Conservation (phyloP, 208 protist genomes). For the Crithidia bombi region DNA sequence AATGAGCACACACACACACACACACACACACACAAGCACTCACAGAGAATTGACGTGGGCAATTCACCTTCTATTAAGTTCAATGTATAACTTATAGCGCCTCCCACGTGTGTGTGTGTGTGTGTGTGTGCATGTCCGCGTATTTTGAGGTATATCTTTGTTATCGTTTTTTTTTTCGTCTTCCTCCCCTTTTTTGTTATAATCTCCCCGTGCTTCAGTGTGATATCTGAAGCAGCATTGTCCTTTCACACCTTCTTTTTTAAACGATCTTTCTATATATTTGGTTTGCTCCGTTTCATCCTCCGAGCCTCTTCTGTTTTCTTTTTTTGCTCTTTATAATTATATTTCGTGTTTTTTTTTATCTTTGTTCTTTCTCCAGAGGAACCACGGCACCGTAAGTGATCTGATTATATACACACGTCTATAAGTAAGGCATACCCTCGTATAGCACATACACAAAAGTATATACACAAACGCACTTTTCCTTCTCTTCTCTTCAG, state of each 20-base stretch:
- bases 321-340: too few species aligned
- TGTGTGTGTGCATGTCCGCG: too few species aligned
- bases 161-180: slow-evolving; percentile 1
- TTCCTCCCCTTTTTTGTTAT: not conserved
- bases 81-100: slow-evolving; percentile 1
- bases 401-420: slow-evolving; percentile 3
- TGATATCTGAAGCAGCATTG: not conserved
- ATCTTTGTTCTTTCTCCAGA: not conserved
- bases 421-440: slow-evolving; percentile 12
- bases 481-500: not conserved
- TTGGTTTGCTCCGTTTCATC: not conserved
- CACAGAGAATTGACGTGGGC: not conserved
- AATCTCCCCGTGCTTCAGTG: too few species aligned
- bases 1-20: not conserved
- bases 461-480: not conserved
- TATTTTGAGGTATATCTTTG: not conserved
- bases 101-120: not conserved
- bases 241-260: not conserved
- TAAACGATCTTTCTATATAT: not conserved
- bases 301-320: too few species aligned
- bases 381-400: not conserved
- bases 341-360: not conserved
- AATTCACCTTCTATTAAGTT: not conserved
- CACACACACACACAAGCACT: too few species aligned
- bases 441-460: slow-evolving; percentile 25